Base-by-base conservation (phyloP, 805 yeast genomes). In the Hanseniaspora valbyensis region DNA sequence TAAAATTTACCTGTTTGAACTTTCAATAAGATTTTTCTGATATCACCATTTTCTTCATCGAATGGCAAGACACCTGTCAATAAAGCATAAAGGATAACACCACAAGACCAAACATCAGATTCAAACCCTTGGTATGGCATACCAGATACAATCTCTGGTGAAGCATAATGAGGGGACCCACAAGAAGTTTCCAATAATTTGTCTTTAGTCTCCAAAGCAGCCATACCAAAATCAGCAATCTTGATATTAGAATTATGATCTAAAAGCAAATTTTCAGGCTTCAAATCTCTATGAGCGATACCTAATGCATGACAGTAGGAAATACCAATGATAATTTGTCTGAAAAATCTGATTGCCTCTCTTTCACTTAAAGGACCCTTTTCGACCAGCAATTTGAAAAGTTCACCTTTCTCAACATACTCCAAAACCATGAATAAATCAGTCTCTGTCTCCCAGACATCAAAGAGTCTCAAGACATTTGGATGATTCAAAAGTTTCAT, bases 201-300 rank as follows among this genome's bases (percentile, higher is more conserved):
- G 57, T 81, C 90, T 49, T 76, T 76, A 28, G 86, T 77, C 64
- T 92, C 97, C 42, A 92, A 69, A 6, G 98, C 97, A 16, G 98
- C 98, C 98, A 92, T 92, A 30, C 98, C 98, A 64, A 92, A 92
- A 67, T 92, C 98, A 9, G 98, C 98, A 57, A 92, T 87, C 65
- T 92, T 92, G 64, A 92, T 89, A 65, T 87, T 88, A 55, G 81
- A 77, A 63, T 86, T 75, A 61, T 81, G 80, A 68, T 89, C 97
- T 39, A 89, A 70, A 39, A 83, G 66, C 58, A 83, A 66, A 67
- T 83, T 83, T 61, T 83, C 94, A 2, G 94, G 94, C 61, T 83
- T 83, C 59, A 86, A 71, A 63, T 86, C 95, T 54, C 95, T 79
- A 64, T 86, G 95, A 54, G 94, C 87, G 58, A 86, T 85, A 63